A percentile compares a stretch with the other conserved stretches of the same genome.
phyloP scores from a whole-genome alignment of 805 yeast species.

The Kodamaea laetipori region DNA sequence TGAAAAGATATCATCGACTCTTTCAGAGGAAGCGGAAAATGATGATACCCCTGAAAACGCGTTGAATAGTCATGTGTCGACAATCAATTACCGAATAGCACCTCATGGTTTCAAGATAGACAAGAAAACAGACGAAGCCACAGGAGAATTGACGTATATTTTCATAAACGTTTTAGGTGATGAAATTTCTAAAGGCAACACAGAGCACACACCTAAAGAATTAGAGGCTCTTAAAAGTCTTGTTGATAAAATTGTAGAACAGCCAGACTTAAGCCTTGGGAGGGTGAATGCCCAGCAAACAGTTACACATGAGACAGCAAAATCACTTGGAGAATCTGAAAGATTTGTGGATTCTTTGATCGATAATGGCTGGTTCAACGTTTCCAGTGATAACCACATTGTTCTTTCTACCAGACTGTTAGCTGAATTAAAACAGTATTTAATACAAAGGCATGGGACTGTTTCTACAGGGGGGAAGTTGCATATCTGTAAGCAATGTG shows the following conservation, averaged over 20 bases:
- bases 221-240: slow-evolving; percentile 45
- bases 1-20: slow-evolving; percentile 16
- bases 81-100: slow-evolving; percentile 34
- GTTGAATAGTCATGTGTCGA: slow-evolving; percentile 24
- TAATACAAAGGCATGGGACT: slow-evolving; percentile 46
- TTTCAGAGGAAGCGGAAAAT: slow-evolving; percentile 15
- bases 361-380: slow-evolving; percentile 56
- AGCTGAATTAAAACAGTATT: slow-evolving; percentile 48
- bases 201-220: slow-evolving; percentile 38
- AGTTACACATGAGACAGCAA: slow-evolving; percentile 26
- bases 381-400: slow-evolving; percentile 33
- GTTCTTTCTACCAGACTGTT: slow-evolving; percentile 44
- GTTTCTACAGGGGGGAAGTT: slow-evolving; percentile 36
- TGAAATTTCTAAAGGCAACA: slow-evolving; percentile 43
- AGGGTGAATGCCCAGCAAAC: slow-evolving; percentile 38
- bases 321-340: slow-evolving; percentile 40
- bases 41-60: slow-evolving; percentile 5
- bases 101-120: slow-evolving; percentile 47
- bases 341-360: slow-evolving; percentile 41
- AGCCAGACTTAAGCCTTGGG: slow-evolving; percentile 39
- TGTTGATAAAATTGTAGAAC: slow-evolving; percentile 49
- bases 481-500: slow-evolving; percentile 52
- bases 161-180: slow-evolving; percentile 45
- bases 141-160: slow-evolving; percentile 33
- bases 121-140: slow-evolving; percentile 38